phyloP scores from a whole-genome alignment of 805 yeast genomes.

The Hanseniaspora meyeri region DNA sequence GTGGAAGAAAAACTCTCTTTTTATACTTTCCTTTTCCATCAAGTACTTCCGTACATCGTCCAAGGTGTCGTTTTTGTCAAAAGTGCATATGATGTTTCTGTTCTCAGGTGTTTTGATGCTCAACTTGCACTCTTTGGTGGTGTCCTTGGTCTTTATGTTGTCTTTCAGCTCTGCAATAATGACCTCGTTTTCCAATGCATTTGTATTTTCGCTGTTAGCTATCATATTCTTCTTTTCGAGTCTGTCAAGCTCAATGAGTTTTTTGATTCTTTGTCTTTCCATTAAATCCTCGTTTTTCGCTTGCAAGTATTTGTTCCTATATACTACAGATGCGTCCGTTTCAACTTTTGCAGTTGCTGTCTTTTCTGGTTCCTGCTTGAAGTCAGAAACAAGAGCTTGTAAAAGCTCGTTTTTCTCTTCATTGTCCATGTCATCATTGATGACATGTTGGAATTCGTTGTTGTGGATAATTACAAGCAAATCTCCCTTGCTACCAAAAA shows the following conservation, averaged over 20 bases:
- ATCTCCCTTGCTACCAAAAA: not conserved
- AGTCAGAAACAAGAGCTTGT: not conserved
- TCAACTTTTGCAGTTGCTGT: not conserved
- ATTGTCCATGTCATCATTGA: not conserved
- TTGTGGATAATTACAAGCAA: not conserved
- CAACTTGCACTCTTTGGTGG: slow-evolving; percentile 29
- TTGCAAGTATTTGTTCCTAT: slow-evolving; percentile 16
- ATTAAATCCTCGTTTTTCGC: slow-evolving; percentile 16
- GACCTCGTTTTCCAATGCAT: not conserved
- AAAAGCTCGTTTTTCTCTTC: not conserved
- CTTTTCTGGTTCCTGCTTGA: not conserved
- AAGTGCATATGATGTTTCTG: slow-evolving; percentile 39
- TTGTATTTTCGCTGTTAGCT: too few relatives aligned
- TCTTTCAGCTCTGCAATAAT: not conserved
- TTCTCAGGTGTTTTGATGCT: slow-evolving; percentile 64
- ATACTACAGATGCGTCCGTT: slow-evolving; percentile 14
- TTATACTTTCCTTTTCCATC: slow-evolving; percentile 42
- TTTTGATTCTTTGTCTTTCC: slow-evolving; percentile 17
- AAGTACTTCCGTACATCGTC: slow-evolving; percentile 44
- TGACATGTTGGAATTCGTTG: not conserved
- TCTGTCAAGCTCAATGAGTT: slow-evolving; percentile 11
- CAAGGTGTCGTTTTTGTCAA: slow-evolving; percentile 36
- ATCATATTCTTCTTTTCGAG: not conserved
- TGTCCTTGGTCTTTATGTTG: slow-evolving; percentile 11
- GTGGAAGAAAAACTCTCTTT: slow-evolving; percentile 36